Evolutionary conservation across 495 filamentous ascomycete genomes (phyloP), one percentile per base, ranked within the genome.

Genomic region (Astrothelium macrocarpum): DNA sequence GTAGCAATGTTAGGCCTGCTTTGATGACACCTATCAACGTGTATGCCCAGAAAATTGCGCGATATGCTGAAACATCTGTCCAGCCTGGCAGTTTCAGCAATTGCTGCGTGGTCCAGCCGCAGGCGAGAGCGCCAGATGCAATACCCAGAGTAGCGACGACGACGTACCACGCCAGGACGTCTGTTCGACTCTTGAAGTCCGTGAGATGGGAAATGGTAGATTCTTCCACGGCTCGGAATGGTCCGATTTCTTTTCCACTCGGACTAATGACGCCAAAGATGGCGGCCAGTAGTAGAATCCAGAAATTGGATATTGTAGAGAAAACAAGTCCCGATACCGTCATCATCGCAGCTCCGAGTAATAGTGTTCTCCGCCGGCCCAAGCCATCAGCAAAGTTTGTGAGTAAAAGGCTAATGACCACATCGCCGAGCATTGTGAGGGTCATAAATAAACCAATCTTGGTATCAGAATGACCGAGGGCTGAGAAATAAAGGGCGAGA

Each of bases 401-500:
- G 28, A 96, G 79, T 28, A 87, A 68, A 23, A 91, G 84, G 60
- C 89, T 90, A 63, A 95, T 86, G 29, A 85, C 66, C 1, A 89
- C 86, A 77, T 96, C 91, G 31, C 91, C 90, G 20, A 89, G 75
- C 61, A 95, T 75, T 0, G 91, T 96, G 58, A 93, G 74, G 2
- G 88, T 91, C 90, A 95, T 95, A 73, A 95, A 94, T 3, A 91
- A 78, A 18, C 91, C 91, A 49, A 89, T 91, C n/a, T 78, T 78
- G n/a, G 83, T 78, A 68, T 90, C 84, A 0, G 87, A 80, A 66
- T 86, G 82, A 12, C 78, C 78, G 25, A 94, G 74, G 4, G 82
- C 81, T 0, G 82, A 82, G 53, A 95, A 80, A 70, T 88, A 86
- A 2, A 82, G 81, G 10, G 85, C 90, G 18, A 94, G 80, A 59